These are phyloP conservation scores for Zoysia matrella DNA, from an alignment of 202 grass and related monocot species.

Conservation along the genomic window DNA sequence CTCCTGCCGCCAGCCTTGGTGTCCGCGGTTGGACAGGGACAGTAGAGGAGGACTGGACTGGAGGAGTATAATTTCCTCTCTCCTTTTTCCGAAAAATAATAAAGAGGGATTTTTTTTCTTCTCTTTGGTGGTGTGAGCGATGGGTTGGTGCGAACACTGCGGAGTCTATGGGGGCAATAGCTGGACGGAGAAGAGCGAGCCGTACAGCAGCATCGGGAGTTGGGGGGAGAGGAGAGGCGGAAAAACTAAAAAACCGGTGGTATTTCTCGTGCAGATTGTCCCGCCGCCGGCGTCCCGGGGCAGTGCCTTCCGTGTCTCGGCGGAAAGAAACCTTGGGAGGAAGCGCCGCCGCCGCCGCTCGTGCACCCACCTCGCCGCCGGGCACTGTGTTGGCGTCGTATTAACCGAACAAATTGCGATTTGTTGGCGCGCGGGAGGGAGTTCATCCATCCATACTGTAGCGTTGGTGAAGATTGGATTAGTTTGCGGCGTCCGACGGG, in stretches of 20 bases:
- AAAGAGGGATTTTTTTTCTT: neutral
- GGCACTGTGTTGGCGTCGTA: neutral
- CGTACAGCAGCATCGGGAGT: slow-evolving; percentile 41
- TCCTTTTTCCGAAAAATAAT: neutral
- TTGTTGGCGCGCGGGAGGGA: neutral
- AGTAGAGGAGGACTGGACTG: too few relatives aligned
- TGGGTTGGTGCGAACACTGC: slow-evolving; percentile 60
- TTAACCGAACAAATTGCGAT: slow-evolving; percentile 25
- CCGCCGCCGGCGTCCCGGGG: slow-evolving; percentile 21
- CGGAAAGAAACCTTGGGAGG: slow-evolving; percentile 18
- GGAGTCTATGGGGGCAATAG: slow-evolving; percentile 63
- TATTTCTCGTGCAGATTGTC: slow-evolving; percentile 53
- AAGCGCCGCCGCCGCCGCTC: too few relatives aligned
- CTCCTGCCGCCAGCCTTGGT: slow-evolving; percentile 49
- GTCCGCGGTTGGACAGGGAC: slow-evolving; percentile 61
- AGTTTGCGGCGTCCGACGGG: slow-evolving; percentile 35
- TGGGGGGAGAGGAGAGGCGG: neutral
- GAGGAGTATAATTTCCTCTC: slow-evolving; percentile 44
- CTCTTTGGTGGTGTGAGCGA: slow-evolving; percentile 41
- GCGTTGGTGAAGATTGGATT: neutral
- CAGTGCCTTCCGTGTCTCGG: too few relatives aligned
- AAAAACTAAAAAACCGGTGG: slow-evolving; percentile 27
- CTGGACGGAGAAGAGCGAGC: slow-evolving; percentile 42
- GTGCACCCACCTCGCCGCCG: too few relatives aligned
- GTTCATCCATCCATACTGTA: slow-evolving; percentile 12